Evolutionary conservation across 1,139 yeast genomes (phyloP), one percentile per base, ranked within the genome.

Genomic region (Scheffersomyces titani): DNA sequence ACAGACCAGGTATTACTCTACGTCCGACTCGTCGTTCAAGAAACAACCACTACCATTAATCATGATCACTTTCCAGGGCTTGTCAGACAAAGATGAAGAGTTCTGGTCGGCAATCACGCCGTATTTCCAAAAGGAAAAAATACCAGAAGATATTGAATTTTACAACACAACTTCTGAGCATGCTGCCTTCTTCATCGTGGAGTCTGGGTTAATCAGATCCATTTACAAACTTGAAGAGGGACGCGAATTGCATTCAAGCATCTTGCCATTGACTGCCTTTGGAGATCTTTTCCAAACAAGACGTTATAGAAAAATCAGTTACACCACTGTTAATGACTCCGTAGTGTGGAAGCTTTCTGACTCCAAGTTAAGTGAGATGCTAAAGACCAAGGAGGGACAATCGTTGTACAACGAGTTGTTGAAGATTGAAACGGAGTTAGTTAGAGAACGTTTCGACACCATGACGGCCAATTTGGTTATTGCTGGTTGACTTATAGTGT

Each of bases 221-320:
- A 83, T 75, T 68, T 61, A 87, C 77, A 72, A 80, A 74, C 66
- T 85, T 80, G 80, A 81, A 60, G 79, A 82, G 62, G 81, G 81
- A 62, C 83, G 90, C 3, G 84, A 83, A 50, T 80, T 93, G 46
- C 84, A 83, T 57, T 94, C 94, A 59, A 88, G 92, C 19, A 84
- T 93, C 57, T 81, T 94, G 44, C 96, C 97, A n/a, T 86, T 92
- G 61, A 92, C 98, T 0, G 88, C 96, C 4, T 90, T 92, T 71
- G 99, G 99, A 2, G 92, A 89, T 68, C 72, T 88, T 52, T 72
- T 72, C 40, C 78, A 71, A 52, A 63, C 61, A 13, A 70, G 70
- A 16, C 72, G 73, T 52, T 75, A 74, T 56, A 73, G 85, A 56
- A 73, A 78, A 57, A 65, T 82, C 66, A 63, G 80, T 60, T 78